Evolutionary conservation across 768 basidiomycete genomes (phyloP).

Genomic region (Macrocybe gigantea): DNA sequence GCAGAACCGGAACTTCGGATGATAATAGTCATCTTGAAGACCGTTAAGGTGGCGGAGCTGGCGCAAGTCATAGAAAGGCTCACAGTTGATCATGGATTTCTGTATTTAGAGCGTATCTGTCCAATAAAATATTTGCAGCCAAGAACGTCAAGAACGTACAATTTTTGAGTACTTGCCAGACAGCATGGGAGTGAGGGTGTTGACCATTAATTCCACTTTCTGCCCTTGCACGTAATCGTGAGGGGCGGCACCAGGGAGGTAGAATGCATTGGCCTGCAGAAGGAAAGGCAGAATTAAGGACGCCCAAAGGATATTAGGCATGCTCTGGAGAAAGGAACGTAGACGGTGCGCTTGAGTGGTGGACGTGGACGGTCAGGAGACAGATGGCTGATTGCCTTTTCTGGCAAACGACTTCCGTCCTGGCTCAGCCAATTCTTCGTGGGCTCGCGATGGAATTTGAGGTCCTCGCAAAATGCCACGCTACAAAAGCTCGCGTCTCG

Average conservation of each 20-base stretch:
- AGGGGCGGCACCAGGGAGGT: constrained; percentile 89
- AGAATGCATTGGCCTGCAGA: constrained; percentile 55
- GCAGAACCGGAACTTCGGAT: constrained; percentile 83
- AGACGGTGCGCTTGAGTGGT: background rate
- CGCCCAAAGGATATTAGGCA: constrained; percentile 6
- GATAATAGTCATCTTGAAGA: constrained; percentile 84
- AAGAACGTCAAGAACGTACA: constrained; percentile 35
- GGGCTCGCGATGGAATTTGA: constrained; percentile 67
- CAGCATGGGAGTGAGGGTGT: constrained; percentile 85
- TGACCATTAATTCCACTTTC: constrained; percentile 74
- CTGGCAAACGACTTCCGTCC: constrained; percentile 3
- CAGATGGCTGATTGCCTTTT: background rate
- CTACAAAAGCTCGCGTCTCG: constrained; percentile 80
- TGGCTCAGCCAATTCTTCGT: constrained; percentile 10
- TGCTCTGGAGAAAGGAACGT: background rate
- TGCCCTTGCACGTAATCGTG: constrained; percentile 74
- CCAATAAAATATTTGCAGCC: background rate
- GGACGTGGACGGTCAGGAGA: background rate
- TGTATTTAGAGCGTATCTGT: constrained; percentile 18
- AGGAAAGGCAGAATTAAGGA: constrained; percentile 16
- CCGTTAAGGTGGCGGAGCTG: constrained; percentile 3
- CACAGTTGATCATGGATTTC: constrained; percentile 92
- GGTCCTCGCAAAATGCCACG: constrained; percentile 73
- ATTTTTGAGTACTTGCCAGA: constrained; percentile 66
- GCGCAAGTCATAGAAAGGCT: constrained; percentile 13